Evolutionary conservation across 345 rosid genomes (phyloP), one percentile per base, ranked within the genome.

Genomic region (Mercurialis annua): DNA sequence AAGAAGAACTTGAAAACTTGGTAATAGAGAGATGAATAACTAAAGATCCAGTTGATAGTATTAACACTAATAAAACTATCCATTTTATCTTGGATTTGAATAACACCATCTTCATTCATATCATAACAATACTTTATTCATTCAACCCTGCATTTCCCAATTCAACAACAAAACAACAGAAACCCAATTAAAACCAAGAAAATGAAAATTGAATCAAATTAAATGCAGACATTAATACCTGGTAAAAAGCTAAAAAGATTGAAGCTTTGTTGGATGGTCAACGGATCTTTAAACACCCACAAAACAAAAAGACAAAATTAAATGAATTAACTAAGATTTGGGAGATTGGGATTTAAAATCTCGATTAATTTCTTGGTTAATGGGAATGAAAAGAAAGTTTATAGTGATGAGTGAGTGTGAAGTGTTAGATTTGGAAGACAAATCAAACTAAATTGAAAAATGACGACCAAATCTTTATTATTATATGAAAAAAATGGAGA

Each of bases 21-120:
- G 98, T 89, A 33, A 95, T 77, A 3, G 86, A 88, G 43, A 92
- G 90, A 71, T 92, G 99, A 76, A 84, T 76, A 76, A 95, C 64
- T 30, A 95, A 73, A 70, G 98, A 95, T 76, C 81, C 92, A 59
- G 81, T 76, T 21, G 99, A 95, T 68, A 95, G 73, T 49, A 83
- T 71, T 63, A 92, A 69, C 33, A 90, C 96, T 24, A 89, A 67
- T 0, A 95, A 78, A 59, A 92, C 96, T 66, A 90, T 80, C 97
- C 93, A 87, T 76, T 95, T 95, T 56, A 95, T 88, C 80, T 84
- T 92, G 31, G 99, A 87, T 81, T 84, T 87, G 76, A 86, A 82
- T 75, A 34, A 9, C 40, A 80, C 77, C 99, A 95, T 86, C 80
- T 66, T 72, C 67, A 48, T 15, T 69, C 78, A 75, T 65, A 34